Conservation (phyloP, 1,284 basidiomycete species). For the Albatrellus sp. region DNA sequence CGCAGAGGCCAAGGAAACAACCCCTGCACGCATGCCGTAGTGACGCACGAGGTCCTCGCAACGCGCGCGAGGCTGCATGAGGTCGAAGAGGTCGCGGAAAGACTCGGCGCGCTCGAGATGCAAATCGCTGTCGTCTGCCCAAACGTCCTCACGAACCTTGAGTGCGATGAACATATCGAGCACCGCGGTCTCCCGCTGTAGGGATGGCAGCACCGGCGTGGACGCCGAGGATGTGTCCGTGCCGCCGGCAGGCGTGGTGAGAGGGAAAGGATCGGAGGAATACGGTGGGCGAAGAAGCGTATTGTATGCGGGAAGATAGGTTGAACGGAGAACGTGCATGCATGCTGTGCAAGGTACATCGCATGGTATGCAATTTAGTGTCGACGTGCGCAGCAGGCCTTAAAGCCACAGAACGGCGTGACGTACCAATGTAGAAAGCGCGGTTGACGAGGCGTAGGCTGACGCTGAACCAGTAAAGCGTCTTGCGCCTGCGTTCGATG, state of each 20-base stretch:
- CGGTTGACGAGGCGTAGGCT: conserved; percentile 52
- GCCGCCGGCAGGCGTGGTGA: conserved; percentile 10
- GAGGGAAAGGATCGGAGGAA: conserved; percentile 65
- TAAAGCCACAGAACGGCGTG: not conserved
- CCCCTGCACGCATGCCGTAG: conserved; percentile 43
- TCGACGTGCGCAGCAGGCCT: not conserved
- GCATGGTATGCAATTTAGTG: not conserved
- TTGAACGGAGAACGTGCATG: conserved; percentile 68
- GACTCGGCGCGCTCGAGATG: conserved; percentile 62
- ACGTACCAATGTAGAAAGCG: conserved; percentile 49
- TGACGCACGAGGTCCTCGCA: conserved; percentile 58
- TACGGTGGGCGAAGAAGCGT: conserved; percentile 51
- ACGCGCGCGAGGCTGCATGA: conserved; percentile 56
- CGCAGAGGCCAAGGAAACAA: not conserved
- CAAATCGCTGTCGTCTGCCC: conserved; percentile 55
- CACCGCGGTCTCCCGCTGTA: conserved; percentile 59
- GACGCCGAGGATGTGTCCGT: conserved; percentile 1
- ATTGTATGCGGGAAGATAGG: conserved; percentile 55
- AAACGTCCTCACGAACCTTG: conserved; percentile 66
- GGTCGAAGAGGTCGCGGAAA: conserved; percentile 65
- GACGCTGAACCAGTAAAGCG: conserved; percentile 56
- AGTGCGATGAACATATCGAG: conserved; percentile 67
- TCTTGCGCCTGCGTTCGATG: conserved; percentile 43
- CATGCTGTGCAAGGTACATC: conserved; percentile 32
- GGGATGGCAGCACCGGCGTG: conserved; percentile 18